Conservation (phyloP, 1,284 basidiomycete species). For the Moniliophthora roreri region DNA sequence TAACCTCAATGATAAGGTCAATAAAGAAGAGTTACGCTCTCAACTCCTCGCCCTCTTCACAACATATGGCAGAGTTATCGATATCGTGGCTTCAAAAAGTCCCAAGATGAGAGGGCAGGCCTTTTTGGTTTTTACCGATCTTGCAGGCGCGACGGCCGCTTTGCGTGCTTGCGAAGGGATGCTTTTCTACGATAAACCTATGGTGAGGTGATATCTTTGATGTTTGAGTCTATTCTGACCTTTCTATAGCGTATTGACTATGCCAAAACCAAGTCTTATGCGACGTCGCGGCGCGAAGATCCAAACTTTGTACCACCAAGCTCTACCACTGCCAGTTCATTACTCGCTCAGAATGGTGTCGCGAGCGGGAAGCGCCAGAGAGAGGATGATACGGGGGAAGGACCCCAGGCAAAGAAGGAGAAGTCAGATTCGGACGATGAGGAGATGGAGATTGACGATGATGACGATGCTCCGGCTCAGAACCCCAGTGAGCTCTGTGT, state of each 20-base stretch:
- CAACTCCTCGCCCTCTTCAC: slow-evolving; percentile 92
- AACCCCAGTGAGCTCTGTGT: slow-evolving; percentile 41
- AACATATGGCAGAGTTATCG: slow-evolving; percentile 91
- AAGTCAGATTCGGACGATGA: slow-evolving; percentile 68
- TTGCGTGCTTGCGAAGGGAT: slow-evolving; percentile 90
- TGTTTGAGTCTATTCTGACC: slow-evolving; percentile 8
- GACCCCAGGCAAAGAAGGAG: slow-evolving; percentile 65
- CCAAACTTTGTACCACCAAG: slow-evolving; percentile 72
- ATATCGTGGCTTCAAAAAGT: slow-evolving; percentile 91
- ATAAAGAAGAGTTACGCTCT: slow-evolving; percentile 86
- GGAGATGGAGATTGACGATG: slow-evolving; percentile 86
- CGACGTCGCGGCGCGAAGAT: slow-evolving; percentile 73
- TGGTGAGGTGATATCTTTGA: slow-evolving; percentile 55
- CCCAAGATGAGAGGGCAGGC: slow-evolving; percentile 92
- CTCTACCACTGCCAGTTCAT: slow-evolving; percentile 52
- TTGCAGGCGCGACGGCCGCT: slow-evolving; percentile 86
- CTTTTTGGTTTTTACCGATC: slow-evolving; percentile 93
- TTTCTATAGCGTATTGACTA: slow-evolving; percentile 77
- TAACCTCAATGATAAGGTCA: slow-evolving; percentile 92
- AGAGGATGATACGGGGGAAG: slow-evolving; percentile 62
- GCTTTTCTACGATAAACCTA: slow-evolving; percentile 89
- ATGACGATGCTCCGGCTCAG: slow-evolving; percentile 54
- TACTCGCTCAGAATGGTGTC: slow-evolving; percentile 38
- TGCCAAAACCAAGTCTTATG: slow-evolving; percentile 83
- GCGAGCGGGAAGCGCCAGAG: slow-evolving; percentile 61